Conservation (phyloP, 768 basidiomycete genomes). For the Chalciporus sphaerocephalus region DNA sequence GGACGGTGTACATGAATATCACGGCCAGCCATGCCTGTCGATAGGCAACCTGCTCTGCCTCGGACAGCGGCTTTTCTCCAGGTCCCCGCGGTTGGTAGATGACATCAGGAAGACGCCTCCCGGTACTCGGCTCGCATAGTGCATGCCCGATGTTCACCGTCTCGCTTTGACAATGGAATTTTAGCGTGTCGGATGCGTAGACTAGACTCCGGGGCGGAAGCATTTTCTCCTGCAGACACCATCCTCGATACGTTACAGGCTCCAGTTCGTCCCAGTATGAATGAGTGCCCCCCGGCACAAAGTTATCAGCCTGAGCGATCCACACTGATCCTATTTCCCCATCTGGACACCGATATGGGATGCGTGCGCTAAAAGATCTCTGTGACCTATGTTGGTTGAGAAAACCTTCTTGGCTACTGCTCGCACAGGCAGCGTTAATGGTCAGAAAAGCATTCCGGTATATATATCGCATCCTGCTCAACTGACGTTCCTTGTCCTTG, state of each 20-base stretch:
- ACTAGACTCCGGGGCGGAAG: conserved; percentile 2
- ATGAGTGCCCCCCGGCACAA: too few relatives aligned
- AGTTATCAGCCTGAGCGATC: not conserved
- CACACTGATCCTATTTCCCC: conserved; percentile 2
- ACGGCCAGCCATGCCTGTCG: not conserved
- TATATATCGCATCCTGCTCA: conserved; percentile 17
- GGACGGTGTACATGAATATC: not conserved
- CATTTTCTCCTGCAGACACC: conserved; percentile 7
- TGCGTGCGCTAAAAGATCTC: not conserved
- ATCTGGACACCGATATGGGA: conserved; percentile 7
- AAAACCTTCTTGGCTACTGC: conserved; percentile 1
- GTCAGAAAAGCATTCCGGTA: conserved; percentile 9
- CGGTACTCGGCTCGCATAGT: too few relatives aligned
- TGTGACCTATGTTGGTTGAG: not conserved
- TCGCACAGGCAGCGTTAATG: conserved; percentile 4
- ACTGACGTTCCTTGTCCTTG: conserved; percentile 19
- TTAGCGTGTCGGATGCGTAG: conserved; percentile 1
- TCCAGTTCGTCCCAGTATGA: not conserved
- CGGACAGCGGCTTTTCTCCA: not conserved
- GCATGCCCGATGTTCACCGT: not conserved
- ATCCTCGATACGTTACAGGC: conserved; percentile 4
- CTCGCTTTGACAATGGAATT: conserved; percentile 3
- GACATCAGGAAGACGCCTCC: too few relatives aligned
- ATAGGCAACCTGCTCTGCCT: not conserved
- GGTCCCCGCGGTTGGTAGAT: not conserved